Evolutionary conservation across 352 stramenopile species (phyloP).

Genomic region (Pythium guiyangense): DNA sequence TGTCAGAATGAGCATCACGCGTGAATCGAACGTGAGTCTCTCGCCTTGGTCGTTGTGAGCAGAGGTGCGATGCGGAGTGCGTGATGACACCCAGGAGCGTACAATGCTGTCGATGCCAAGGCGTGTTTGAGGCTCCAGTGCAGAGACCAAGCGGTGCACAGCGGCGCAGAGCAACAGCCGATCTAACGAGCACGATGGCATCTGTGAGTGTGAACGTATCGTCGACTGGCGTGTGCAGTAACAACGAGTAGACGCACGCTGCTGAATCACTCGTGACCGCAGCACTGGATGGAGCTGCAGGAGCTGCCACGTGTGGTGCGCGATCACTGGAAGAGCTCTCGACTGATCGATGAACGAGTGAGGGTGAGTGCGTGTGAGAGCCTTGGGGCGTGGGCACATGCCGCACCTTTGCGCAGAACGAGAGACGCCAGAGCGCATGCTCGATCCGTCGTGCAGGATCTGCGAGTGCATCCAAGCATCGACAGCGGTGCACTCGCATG

Average conservation of each 20-base stretch:
- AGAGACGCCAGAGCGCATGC: conserved; percentile 22
- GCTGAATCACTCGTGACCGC: conserved; percentile 7
- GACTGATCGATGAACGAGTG: not conserved
- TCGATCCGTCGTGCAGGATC: conserved; percentile 23
- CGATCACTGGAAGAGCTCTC: not conserved
- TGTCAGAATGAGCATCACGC: not conserved
- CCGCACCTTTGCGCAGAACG: not conserved
- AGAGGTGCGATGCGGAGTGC: no score
- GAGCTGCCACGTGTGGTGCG: conserved; percentile 10
- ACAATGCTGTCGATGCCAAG: conserved; percentile 2
- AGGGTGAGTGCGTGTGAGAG: not conserved
- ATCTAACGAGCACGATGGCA: not conserved
- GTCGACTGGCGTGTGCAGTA: not conserved
- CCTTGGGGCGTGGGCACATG: not conserved
- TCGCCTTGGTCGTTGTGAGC: no score
- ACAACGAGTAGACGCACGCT: conserved; percentile 11
- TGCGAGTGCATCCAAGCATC: conserved; percentile 1
- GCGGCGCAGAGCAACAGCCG: not conserved
- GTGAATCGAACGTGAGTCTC: no score
- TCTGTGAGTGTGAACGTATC: not conserved
- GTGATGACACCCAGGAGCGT: not conserved
- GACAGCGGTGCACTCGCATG: not conserved
- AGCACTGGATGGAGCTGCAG: conserved; percentile 21
- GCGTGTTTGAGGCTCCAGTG: not conserved
- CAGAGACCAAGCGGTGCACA: not conserved